These are phyloP conservation scores for Thalassiosira livingstoniorum DNA, from an alignment of 352 stramenopile genomes.

Conservation along the genomic window DNA sequence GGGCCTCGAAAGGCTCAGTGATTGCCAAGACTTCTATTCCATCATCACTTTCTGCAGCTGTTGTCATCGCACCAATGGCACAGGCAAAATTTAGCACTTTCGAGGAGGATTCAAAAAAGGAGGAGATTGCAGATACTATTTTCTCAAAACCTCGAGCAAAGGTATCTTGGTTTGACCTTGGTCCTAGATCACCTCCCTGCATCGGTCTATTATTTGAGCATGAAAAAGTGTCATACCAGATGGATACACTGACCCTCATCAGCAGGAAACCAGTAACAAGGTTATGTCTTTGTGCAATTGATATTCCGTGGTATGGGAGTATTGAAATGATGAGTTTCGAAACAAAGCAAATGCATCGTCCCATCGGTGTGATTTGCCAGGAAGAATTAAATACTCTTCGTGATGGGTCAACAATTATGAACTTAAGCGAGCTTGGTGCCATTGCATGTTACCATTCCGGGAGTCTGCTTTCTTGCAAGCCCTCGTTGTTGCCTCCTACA, in stretches of 20 bases:
- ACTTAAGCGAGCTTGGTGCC: conserved; percentile 27
- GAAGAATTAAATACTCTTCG: conserved; percentile 27
- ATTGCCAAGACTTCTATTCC: neutral
- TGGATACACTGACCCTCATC: neutral
- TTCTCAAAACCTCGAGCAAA: conserved; percentile 29
- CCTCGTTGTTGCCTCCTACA: conserved; percentile 15
- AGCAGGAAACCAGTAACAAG: conserved; percentile 14
- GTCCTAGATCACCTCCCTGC: conserved; percentile 67
- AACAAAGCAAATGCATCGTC: conserved; percentile 21
- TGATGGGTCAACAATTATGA: conserved; percentile 22
- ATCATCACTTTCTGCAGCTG: neutral
- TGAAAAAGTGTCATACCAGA: conserved; percentile 26
- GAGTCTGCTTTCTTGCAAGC: conserved; percentile 39
- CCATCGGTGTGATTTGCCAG: conserved; percentile 62
- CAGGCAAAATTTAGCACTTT: conserved; percentile 42
- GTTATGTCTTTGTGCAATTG: conserved; percentile 66
- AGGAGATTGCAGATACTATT: conserved; percentile 42
- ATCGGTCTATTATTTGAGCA: conserved; percentile 54
- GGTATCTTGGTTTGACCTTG: conserved; percentile 68
- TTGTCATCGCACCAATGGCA: conserved; percentile 42
- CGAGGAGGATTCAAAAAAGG: conserved; percentile 23
- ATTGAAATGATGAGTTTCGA: conserved; percentile 30
- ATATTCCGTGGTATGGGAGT: conserved; percentile 66
- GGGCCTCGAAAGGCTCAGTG: conserved; percentile 3
- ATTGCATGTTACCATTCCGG: conserved; percentile 46